Percentiles rank a stretch among this genome's conserved stretches.
These are phyloP conservation scores for Jaltomata sinuosa DNA, from an alignment of 257 asterid species.

Conservation along the genomic window DNA sequence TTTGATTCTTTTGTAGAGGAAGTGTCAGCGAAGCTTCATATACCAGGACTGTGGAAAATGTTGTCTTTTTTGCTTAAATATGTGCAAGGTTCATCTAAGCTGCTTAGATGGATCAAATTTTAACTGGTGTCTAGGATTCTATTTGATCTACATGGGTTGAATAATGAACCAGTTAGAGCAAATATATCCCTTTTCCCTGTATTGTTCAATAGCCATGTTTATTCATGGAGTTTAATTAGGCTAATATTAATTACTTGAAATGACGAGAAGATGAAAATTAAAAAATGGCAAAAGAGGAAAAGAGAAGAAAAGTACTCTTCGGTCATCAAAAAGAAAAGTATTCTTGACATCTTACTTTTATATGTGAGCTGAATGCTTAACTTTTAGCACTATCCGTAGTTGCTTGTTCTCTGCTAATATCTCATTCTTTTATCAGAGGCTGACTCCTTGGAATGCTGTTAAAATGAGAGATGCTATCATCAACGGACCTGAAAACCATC, in stretches of 20 bases:
- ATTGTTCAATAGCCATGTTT: neutral
- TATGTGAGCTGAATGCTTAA: neutral
- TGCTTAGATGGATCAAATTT: neutral
- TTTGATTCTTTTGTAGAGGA: neutral
- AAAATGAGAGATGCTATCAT: conserved; percentile 68
- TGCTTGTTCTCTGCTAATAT: neutral
- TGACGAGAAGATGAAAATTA: neutral
- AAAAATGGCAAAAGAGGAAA: neutral
- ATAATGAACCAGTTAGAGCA: neutral
- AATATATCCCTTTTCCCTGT: neutral
- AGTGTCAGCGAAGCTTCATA: neutral
- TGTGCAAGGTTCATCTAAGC: neutral
- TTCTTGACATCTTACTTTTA: neutral
- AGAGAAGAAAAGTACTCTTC: neutral
- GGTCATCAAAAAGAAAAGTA: neutral
- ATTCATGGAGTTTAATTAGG: neutral
- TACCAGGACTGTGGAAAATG: neutral
- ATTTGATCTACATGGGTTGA: neutral
- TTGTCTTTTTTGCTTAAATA: neutral
- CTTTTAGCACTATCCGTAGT: neutral
- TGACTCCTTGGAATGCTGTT: conserved; percentile 91
- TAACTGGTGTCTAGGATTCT: neutral
- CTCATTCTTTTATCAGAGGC: conserved; percentile 47
- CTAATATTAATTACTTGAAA: neutral
- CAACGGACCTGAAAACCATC: conserved; percentile 86